Percentiles rank a stretch among this genome's conserved stretches.
phyloP scores from a whole-genome alignment of 2,329 filamentous ascomycete genomes.

The Penicillium sclerotiorum region DNA sequence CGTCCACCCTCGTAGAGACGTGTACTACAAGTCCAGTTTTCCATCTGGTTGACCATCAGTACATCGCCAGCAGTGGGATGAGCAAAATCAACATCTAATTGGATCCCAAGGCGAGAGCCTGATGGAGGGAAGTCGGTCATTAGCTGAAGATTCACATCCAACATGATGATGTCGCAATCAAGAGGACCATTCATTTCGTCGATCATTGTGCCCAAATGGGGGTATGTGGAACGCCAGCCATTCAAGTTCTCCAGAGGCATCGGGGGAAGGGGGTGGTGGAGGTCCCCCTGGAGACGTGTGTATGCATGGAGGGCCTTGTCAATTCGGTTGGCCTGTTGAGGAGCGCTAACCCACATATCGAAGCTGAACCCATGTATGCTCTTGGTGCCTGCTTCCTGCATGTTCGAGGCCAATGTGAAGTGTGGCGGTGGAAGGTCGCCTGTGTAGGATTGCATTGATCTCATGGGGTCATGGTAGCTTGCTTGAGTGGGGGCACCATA shows the following conservation, averaged over 20 bases:
- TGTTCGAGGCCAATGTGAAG: constrained; percentile 36
- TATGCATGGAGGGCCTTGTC: constrained; percentile 49
- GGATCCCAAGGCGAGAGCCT: constrained; percentile 45
- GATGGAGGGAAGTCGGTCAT: constrained; percentile 48
- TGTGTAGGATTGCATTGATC: constrained; percentile 36
- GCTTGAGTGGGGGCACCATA: constrained; percentile 31
- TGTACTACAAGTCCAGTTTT: constrained; percentile 48
- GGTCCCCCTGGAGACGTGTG: constrained; percentile 45
- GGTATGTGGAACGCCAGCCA: constrained; percentile 47
- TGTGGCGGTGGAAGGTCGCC: constrained; percentile 38
- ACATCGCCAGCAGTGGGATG: constrained; percentile 37
- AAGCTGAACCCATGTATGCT: constrained; percentile 44
- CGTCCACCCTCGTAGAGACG: constrained; percentile 45
- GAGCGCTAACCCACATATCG: constrained; percentile 50
- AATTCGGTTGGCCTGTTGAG: constrained; percentile 37
- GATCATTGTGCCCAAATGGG: constrained; percentile 40
- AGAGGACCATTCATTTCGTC: constrained; percentile 36
- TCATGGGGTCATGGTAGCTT: constrained; percentile 35
- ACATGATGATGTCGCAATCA: constrained; percentile 47
- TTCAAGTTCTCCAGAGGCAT: constrained; percentile 43
- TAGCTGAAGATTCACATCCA: constrained; percentile 47
- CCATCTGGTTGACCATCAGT: constrained; percentile 37
- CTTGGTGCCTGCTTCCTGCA: constrained; percentile 33
- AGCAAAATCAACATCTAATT: constrained; percentile 45
- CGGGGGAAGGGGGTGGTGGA: constrained; percentile 38